Percentiles rank a stretch among this genome's conserved stretches.
Conservation (phyloP, 495 filamentous ascomycete genomes). For the Penicillium bovifimosum region DNA sequence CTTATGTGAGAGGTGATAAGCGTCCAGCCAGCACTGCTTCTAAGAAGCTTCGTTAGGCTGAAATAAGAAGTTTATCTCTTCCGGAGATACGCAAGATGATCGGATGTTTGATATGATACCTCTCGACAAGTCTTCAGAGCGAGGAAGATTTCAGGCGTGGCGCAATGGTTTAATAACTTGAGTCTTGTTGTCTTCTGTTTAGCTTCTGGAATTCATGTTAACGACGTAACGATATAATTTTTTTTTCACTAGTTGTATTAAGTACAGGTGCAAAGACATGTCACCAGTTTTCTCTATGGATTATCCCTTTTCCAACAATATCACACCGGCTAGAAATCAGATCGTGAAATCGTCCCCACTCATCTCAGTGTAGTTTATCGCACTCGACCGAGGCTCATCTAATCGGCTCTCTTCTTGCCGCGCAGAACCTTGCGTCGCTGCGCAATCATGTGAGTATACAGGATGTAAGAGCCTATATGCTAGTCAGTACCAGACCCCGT, state of each 20-base stretch:
- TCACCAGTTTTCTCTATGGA: not conserved
- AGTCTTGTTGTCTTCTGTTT: too few relatives aligned
- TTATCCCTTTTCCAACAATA: not conserved
- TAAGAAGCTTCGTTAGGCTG: slow-evolving; percentile 13
- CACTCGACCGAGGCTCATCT: not conserved
- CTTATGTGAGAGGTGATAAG: slow-evolving; percentile 11
- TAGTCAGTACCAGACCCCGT: slow-evolving; percentile 13
- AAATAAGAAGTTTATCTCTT: too few relatives aligned
- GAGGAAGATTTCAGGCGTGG: too few relatives aligned
- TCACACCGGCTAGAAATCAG: not conserved
- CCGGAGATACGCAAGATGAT: too few relatives aligned
- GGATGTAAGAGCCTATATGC: slow-evolving; percentile 67
- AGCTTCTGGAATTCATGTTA: too few relatives aligned
- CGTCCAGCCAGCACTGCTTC: slow-evolving; percentile 5
- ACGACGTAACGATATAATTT: too few relatives aligned
- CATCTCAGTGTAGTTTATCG: too few relatives aligned
- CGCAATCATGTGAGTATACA: slow-evolving; percentile 91
- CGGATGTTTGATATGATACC: too few relatives aligned
- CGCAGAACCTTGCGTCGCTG: slow-evolving; percentile 73
- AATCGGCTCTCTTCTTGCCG: slow-evolving; percentile 27
- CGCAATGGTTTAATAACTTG: too few relatives aligned
- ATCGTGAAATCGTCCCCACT: not conserved
- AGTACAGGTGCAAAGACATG: not conserved
- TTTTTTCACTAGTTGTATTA: not conserved
- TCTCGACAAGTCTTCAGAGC: too few relatives aligned